These are phyloP conservation scores for Amniculicola lignicola DNA, from an alignment of 495 filamentous ascomycete species.

Conservation along the genomic window DNA sequence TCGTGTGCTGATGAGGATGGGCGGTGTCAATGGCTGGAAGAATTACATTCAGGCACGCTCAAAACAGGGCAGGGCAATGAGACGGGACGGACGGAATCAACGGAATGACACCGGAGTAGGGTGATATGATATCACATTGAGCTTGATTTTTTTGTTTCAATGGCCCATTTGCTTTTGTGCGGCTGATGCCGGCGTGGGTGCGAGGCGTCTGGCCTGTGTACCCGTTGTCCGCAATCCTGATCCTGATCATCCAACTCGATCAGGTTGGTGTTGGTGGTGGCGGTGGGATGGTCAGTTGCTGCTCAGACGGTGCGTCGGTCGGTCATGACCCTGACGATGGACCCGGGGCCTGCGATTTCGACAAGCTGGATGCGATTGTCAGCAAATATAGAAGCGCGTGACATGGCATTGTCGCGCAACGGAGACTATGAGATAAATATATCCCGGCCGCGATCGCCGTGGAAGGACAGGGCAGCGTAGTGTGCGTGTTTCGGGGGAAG, in stretches of 20 bases:
- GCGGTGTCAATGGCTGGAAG: too few relatives aligned
- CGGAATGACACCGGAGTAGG: too few relatives aligned
- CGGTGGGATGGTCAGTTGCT: constrained; percentile 2
- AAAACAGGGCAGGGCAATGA: too few relatives aligned
- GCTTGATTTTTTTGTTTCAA: constrained; percentile 3
- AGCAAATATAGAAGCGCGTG: constrained; percentile 12
- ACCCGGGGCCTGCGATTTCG: constrained; percentile 79
- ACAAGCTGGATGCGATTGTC: constrained; percentile 53
- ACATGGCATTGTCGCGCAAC: background rate
- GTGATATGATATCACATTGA: background rate
- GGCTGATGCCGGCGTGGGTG: background rate
- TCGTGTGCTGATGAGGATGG: too few relatives aligned
- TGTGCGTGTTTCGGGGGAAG: too few relatives aligned
- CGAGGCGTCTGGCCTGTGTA: background rate
- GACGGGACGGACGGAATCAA: too few relatives aligned
- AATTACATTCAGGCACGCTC: too few relatives aligned
- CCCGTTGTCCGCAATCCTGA: background rate
- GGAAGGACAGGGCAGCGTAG: too few relatives aligned
- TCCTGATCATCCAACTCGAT: background rate
- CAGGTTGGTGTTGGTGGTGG: background rate
- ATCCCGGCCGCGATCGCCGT: too few relatives aligned
- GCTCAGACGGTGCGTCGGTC: constrained; percentile 81
- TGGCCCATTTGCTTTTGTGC: background rate
- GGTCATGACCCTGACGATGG: constrained; percentile 86
- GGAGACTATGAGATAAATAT: too few relatives aligned